Evolutionary conservation across 2,329 filamentous ascomycete genomes (phyloP).

Genomic region (Aspergillus pseudotamarii): DNA sequence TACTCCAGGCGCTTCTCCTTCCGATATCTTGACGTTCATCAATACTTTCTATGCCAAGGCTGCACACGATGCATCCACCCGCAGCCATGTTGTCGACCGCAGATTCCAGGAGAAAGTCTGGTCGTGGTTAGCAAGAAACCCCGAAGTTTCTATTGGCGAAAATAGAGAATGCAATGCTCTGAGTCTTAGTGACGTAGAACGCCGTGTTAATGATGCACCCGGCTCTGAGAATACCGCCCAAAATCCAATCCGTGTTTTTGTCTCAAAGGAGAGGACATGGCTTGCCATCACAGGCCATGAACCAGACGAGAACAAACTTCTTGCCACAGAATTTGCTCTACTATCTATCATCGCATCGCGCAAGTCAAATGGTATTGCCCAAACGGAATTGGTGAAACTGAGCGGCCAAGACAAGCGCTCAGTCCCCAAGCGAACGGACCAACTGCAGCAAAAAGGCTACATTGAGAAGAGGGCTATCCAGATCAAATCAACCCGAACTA

Average conservation of each 20-base stretch:
- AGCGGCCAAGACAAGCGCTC: conserved; percentile 68
- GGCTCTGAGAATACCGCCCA: not conserved
- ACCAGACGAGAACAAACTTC: conserved; percentile 57
- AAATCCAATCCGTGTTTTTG: conserved; percentile 45
- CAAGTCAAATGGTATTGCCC: conserved; percentile 58
- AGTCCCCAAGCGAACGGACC: conserved; percentile 62
- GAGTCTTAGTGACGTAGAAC: conserved; percentile 45
- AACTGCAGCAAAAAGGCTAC: conserved; percentile 60
- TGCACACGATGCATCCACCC: conserved; percentile 21
- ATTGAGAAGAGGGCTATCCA: conserved; percentile 60
- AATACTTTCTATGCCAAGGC: conserved; percentile 38
- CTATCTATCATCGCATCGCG: conserved; percentile 61
- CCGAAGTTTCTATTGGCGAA: conserved; percentile 56
- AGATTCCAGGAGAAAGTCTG: conserved; percentile 58
- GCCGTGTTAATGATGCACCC: conserved; percentile 12
- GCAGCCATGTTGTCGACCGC: conserved; percentile 47
- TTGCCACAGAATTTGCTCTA: conserved; percentile 57
- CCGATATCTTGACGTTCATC: conserved; percentile 39
- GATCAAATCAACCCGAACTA: conserved; percentile 55
- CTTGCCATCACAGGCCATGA: conserved; percentile 62
- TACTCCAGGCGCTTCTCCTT: conserved; percentile 37
- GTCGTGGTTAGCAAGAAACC: conserved; percentile 59
- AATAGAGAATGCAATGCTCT: conserved; percentile 45
- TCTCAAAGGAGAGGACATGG: conserved; percentile 61
- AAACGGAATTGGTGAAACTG: conserved; percentile 57